Evolutionary conservation across 768 basidiomycete species (phyloP).

Genomic region (Solioccasus polychromus): DNA sequence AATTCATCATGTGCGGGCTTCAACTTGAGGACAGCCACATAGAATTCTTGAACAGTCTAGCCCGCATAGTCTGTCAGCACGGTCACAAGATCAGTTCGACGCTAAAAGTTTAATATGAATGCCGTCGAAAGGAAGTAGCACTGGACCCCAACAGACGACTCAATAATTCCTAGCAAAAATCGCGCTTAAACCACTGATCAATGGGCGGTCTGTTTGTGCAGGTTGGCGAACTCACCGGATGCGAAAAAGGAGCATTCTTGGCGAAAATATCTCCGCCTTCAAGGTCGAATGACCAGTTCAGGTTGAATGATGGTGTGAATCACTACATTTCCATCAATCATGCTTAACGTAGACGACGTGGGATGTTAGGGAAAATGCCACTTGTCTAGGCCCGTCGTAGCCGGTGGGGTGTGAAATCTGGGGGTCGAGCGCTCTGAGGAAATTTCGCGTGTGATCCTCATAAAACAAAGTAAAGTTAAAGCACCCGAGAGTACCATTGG

Average conservation of each 20-base stretch:
- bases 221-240: neutral
- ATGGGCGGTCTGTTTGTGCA: neutral
- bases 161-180: slow-evolving; percentile 1
- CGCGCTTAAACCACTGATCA: neutral
- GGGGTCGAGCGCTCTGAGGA: neutral
- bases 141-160: neutral
- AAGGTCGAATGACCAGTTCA: neutral
- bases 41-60: neutral
- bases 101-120: neutral
- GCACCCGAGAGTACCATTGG: neutral
- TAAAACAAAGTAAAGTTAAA: neutral
- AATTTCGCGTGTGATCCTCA: neutral
- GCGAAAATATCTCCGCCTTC: neutral
- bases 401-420: neutral
- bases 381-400: neutral
- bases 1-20: neutral
- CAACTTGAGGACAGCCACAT: neutral
- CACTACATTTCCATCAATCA: slow-evolving; percentile 3
- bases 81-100: neutral
- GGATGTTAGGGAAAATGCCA: neutral
- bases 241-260: neutral
- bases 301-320: neutral
- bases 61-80: neutral
- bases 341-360: neutral
- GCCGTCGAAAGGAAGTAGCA: too few relatives aligned